A percentile compares a stretch with the other conserved stretches of the same genome.
Evolutionary conservation across 352 stramenopile genomes (phyloP).

Genomic region (Pythium pectinolyticum): DNA sequence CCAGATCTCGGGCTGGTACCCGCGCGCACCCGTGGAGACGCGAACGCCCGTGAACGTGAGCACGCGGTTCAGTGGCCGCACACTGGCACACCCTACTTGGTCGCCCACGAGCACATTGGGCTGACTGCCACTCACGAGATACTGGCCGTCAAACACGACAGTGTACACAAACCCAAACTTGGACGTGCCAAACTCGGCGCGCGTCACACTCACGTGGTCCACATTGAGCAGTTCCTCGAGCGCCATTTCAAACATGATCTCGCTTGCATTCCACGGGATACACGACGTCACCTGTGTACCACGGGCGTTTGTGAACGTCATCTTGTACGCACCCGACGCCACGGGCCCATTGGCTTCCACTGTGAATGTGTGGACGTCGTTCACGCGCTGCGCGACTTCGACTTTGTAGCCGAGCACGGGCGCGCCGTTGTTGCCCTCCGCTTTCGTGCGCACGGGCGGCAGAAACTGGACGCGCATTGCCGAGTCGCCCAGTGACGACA

Average conservation of each 20-base stretch:
- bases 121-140: conserved; percentile 60
- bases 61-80: conserved; percentile 46
- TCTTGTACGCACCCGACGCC: conserved; percentile 48
- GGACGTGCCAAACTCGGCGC: conserved; percentile 44
- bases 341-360: conserved; percentile 59
- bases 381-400: conserved; percentile 64
- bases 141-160: conserved; percentile 63
- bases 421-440: conserved; percentile 66
- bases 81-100: conserved; percentile 36
- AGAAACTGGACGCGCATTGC: conserved; percentile 65
- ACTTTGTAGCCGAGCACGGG: conserved; percentile 80
- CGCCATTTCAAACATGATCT: conserved; percentile 62
- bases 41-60: conserved; percentile 49
- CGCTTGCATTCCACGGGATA: conserved; percentile 71
- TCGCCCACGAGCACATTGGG: conserved; percentile 49
- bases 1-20: conserved; percentile 68
- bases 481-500: conserved; percentile 46
- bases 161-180: conserved; percentile 72
- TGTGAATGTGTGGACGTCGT: conserved; percentile 73
- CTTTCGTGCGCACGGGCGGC: conserved; percentile 51
- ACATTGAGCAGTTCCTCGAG: conserved; percentile 69
- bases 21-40: conserved; percentile 40
- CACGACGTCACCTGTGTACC: conserved; percentile 45
- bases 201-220: conserved; percentile 59
- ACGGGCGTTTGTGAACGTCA: conserved; percentile 49